A percentile compares a stretch with the other conserved stretches of the same genome.
These are phyloP conservation scores for Coemansia sp. DNA, from an alignment of 192 early-diverging fungal genomes.

Conservation along the genomic window DNA sequence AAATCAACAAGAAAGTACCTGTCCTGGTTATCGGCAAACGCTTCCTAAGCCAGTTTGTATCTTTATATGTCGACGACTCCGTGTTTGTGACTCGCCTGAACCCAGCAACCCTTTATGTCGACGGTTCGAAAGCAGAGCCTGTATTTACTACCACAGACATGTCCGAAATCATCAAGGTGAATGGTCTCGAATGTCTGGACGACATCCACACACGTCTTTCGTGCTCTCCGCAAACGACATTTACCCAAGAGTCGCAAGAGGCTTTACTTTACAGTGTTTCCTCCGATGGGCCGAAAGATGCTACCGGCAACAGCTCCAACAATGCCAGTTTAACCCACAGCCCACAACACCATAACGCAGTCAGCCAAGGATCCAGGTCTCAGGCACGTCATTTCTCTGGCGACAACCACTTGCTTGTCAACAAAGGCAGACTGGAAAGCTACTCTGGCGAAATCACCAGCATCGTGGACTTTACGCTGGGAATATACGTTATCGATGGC, in stretches of 20 bases:
- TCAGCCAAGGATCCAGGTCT: background rate
- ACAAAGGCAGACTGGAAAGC: constrained; percentile 30
- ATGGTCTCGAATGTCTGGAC: constrained; percentile 29
- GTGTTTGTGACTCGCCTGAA: constrained; percentile 22
- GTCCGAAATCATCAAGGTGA: constrained; percentile 19
- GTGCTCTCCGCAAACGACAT: constrained; percentile 10
- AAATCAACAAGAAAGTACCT: background rate
- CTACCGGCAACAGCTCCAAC: background rate
- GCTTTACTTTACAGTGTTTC: constrained; percentile 15
- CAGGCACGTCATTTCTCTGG: background rate
- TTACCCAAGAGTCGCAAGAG: constrained; percentile 30
- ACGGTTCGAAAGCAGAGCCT: background rate
- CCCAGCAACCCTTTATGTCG: constrained; percentile 4
- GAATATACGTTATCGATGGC: constrained; percentile 39
- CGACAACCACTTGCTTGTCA: constrained; percentile 22
- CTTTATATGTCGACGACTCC: constrained; percentile 24
- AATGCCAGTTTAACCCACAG: background rate
- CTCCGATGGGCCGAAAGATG: background rate
- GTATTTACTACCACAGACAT: constrained; percentile 14
- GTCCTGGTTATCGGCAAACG: constrained; percentile 16
- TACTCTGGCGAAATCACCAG: constrained; percentile 38
- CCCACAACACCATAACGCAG: background rate
- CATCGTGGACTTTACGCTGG: constrained; percentile 31
- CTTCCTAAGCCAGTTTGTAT: constrained; percentile 23
- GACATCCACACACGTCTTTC: constrained; percentile 13